Conservation (phyloP, 2,329 filamentous ascomycete species). For the Meredithiella fracta region DNA sequence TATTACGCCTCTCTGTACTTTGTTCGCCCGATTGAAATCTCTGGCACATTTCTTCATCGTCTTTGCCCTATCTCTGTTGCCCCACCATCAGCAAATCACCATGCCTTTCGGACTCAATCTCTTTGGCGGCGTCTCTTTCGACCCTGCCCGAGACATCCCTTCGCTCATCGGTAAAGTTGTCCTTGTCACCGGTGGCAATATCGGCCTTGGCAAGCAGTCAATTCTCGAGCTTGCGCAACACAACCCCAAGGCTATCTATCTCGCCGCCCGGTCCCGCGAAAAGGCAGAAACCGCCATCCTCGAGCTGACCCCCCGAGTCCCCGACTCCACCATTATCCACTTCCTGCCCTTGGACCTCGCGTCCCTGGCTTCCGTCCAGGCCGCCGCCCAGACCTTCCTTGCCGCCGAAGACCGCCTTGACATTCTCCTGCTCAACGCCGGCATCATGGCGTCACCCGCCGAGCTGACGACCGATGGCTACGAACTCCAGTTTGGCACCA, state of each 20-base stretch:
- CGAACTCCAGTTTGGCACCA: conserved; percentile 29
- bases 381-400: conserved; percentile 23
- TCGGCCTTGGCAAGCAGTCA: conserved; percentile 25
- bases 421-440: conserved; percentile 31
- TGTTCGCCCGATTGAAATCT: not conserved
- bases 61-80: conserved; percentile 9
- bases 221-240: conserved; percentile 24
- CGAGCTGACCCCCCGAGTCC: conserved; percentile 10
- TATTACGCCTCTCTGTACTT: not conserved
- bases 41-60: conserved; percentile 2
- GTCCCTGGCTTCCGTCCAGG: conserved; percentile 23
- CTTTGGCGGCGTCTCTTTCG: conserved; percentile 15
- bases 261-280: conserved; percentile 27
- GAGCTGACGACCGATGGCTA: conserved; percentile 24
- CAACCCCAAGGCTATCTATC: conserved; percentile 27
- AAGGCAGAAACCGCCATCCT: conserved; percentile 22
- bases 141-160: conserved; percentile 28
- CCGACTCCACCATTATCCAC: conserved; percentile 18
- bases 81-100: conserved; percentile 7
- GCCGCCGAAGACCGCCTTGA: conserved; percentile 19
- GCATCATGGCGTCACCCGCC: conserved; percentile 23
- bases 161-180: conserved; percentile 31
- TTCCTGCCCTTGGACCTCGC: conserved; percentile 23
- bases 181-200: conserved; percentile 28
- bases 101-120: conserved; percentile 14